Conservation (phyloP, 495 filamentous ascomycete genomes). For the Chaetomidium leptoderma region DNA sequence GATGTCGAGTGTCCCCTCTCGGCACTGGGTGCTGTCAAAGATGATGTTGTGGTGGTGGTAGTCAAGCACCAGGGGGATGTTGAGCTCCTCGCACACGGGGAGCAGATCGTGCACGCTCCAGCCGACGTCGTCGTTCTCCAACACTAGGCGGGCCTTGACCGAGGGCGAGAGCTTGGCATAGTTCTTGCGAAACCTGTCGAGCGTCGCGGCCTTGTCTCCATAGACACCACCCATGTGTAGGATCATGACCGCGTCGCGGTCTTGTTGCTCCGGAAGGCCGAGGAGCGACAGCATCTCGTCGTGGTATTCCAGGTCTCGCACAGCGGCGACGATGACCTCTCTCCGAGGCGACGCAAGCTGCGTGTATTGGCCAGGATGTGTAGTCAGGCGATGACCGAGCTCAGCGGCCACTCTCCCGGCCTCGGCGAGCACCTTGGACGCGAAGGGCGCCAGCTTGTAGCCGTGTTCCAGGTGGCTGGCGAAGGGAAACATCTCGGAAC, state of each 20-base stretch:
- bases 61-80: constrained; percentile 89
- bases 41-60: constrained; percentile 96
- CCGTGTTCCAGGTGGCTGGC: constrained; percentile 84
- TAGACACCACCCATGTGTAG: constrained; percentile 91
- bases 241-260: constrained; percentile 91
- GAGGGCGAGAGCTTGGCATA: constrained; percentile 59
- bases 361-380: constrained; percentile 90
- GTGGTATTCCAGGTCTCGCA: constrained; percentile 87
- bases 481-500: constrained; percentile 96
- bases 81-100: constrained; percentile 85
- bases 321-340: constrained; percentile 67
- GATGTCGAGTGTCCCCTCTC: constrained; percentile 86
- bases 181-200: constrained; percentile 77
- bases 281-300: constrained; percentile 79
- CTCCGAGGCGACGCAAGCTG: constrained; percentile 77
- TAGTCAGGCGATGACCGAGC: constrained; percentile 80
- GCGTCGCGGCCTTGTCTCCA: constrained; percentile 77
- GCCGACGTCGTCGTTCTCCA: constrained; percentile 90
- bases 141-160: constrained; percentile 75
- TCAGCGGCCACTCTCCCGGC: constrained; percentile 73
- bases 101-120: constrained; percentile 91
- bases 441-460: constrained; percentile 83
- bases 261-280: constrained; percentile 69
- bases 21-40: constrained; percentile 64
- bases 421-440: constrained; percentile 68